Base-by-base conservation (phyloP, 345 rosid genomes). In the Populus pruinosa region DNA sequence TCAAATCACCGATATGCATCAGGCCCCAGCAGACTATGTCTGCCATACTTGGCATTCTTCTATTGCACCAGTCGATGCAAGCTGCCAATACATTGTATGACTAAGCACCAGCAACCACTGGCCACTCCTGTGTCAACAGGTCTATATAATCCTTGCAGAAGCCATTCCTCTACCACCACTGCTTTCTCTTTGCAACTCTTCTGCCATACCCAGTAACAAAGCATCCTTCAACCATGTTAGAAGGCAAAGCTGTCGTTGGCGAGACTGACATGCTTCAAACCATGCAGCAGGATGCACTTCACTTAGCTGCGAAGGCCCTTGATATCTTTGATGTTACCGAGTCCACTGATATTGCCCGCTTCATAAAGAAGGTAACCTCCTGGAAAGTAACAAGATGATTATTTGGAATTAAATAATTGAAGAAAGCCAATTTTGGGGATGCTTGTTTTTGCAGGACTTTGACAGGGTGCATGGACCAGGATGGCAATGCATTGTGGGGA, bases 241-340 rank as follows among this genome's bases (percentile, higher is more conserved):
- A 92, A 86, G 97, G 98, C 64, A 92, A 94, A 73, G 96, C 92
- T 71, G 84, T 91, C 39, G 72, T 92, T 70, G 87, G 91, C 13
- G 97, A 90, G 77, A 90, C 91, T 8, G 95, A 94, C 81, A 90
- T 90, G 97, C 89, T 86, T 21, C 89, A 86, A 55, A 79, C 91
- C 77, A 90, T 88, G 94, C 94, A 92, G 78, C 85, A 87, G 71
- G 86, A 88, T 69, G 98, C 93, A 25, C 90, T 92, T 56, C 77
- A 81, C 17, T 70, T 73, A 9, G 81, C 85, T 67, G 82, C 83
- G 6, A 89, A 89, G 80, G 93, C 98, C 67, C 91, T 94, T 13
- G 98, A 92, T 84, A 76, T 77, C 79, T 91, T 89, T 59, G 84
- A 83, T 56, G 79, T 70, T 74, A 69, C 82, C 1, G 82, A 81